phyloP scores from a whole-genome alignment of 1,284 basidiomycete species.

The Sporisorium sorghi region DNA sequence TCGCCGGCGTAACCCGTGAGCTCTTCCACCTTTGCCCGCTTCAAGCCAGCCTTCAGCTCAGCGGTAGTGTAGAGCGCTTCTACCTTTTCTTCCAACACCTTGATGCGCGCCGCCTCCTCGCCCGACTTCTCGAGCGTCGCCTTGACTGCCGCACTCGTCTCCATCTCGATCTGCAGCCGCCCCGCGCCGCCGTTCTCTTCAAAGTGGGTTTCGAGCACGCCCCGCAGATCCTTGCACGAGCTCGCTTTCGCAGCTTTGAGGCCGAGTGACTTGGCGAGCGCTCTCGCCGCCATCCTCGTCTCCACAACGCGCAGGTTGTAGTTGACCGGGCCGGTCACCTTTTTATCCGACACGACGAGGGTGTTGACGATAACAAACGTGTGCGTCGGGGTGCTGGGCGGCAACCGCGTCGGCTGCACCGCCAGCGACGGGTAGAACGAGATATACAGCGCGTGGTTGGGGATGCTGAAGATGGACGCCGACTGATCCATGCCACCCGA shows the following conservation, averaged over 20 bases:
- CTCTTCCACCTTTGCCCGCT: constrained; percentile 52
- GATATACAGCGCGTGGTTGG: constrained; percentile 62
- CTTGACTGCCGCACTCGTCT: constrained; percentile 31
- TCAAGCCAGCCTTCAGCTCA: constrained; percentile 29
- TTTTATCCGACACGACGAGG: constrained; percentile 65
- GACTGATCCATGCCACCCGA: constrained; percentile 69
- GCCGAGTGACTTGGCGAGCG: constrained; percentile 38
- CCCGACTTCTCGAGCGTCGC: constrained; percentile 45
- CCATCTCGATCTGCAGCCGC: constrained; percentile 37
- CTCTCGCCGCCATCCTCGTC: constrained; percentile 59
- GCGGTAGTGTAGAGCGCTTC: constrained; percentile 23
- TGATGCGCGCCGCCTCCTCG: constrained; percentile 58
- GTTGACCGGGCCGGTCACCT: constrained; percentile 65
- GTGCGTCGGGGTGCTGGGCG: constrained; percentile 40
- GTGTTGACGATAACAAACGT: constrained; percentile 66
- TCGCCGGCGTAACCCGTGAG: constrained; percentile 49
- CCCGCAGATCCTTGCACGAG: constrained; percentile 42
- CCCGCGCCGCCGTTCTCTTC: constrained; percentile 28
- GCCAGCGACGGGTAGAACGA: constrained; percentile 60
- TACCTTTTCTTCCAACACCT: constrained; percentile 45
- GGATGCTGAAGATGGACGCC: constrained; percentile 64
- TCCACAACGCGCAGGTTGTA: constrained; percentile 68
- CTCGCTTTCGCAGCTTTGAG: constrained; percentile 19
- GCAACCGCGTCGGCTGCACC: constrained; percentile 49
- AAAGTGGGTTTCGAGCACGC: constrained; percentile 60